Percentiles rank a stretch among this genome's conserved stretches.
Conservation (phyloP, 169 alveolate species). For the Cryptosporidium ryanae region DNA sequence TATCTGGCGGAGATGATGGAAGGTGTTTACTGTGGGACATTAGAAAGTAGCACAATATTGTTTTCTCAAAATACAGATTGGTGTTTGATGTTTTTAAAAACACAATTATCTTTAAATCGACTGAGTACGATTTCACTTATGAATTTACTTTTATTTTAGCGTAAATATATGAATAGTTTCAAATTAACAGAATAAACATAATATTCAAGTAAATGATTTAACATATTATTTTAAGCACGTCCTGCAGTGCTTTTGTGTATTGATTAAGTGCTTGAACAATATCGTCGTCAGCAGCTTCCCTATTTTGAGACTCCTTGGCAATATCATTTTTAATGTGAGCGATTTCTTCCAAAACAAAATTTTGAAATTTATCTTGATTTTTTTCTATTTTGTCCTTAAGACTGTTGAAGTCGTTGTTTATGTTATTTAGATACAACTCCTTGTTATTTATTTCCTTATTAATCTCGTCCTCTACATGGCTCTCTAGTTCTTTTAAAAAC, state of each 20-base stretch:
- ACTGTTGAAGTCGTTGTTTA: constrained; percentile 21
- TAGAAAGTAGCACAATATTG: constrained; percentile 6
- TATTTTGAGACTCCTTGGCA: constrained; percentile 85
- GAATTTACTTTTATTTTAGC: no score
- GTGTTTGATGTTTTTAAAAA: no score
- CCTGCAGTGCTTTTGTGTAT: constrained; percentile 87
- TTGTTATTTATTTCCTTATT: constrained; percentile 30
- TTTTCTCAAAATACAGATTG: background rate
- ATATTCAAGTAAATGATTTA: no score
- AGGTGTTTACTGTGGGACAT: constrained; percentile 58
- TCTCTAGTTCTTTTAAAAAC: constrained; percentile 54
- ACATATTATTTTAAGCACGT: constrained; percentile 81
- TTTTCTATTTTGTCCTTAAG: constrained; percentile 62
- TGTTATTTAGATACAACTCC: constrained; percentile 17
- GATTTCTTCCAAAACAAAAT: constrained; percentile 83
- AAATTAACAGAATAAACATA: no score
- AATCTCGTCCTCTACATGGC: constrained; percentile 57
- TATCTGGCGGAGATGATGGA: constrained; percentile 74
- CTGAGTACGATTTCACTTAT: background rate
- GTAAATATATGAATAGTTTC: no score
- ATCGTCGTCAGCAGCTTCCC: constrained; percentile 92
- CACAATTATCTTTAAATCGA: background rate
- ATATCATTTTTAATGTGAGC: constrained; percentile 84
- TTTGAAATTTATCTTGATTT: constrained; percentile 79
- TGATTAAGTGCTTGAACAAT: constrained; percentile 91